These are phyloP conservation scores for Hibiscus tridactylites DNA, from an alignment of 345 rosid species.

Conservation along the genomic window DNA sequence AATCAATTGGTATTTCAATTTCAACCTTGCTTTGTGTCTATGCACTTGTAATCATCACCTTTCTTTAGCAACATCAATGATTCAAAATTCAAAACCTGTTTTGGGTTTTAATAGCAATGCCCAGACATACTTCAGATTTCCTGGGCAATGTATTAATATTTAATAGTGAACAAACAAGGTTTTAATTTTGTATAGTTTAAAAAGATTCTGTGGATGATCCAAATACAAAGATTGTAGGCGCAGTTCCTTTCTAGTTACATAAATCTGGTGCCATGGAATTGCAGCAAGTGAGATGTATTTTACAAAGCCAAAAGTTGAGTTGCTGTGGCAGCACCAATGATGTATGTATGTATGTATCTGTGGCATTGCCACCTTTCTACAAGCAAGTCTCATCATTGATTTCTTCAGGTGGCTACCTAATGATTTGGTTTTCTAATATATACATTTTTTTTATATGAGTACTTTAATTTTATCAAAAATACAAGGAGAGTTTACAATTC, in stretches of 20 bases:
- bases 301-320: conserved; percentile 2
- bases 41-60: not conserved
- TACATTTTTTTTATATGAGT: too few species aligned
- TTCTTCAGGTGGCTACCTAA: conserved; percentile 22
- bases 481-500: too few species aligned
- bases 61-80: not conserved
- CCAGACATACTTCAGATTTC: not conserved
- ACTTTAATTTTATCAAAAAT: too few species aligned
- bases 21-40: too few species aligned
- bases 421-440: not conserved
- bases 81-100: not conserved
- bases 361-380: conserved; percentile 14
- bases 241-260: not conserved
- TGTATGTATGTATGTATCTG: not conserved
- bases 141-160: not conserved
- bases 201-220: not conserved
- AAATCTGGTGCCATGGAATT: not conserved
- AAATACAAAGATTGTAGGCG: not conserved
- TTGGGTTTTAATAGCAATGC: not conserved
- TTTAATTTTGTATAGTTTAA: not conserved
- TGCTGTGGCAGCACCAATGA: conserved; percentile 7
- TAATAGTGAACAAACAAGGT: not conserved
- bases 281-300: not conserved
- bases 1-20: not conserved
- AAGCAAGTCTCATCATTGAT: conserved; percentile 19